Evolutionary conservation across 2,329 filamentous ascomycete species (phyloP).

Genomic region (Orbilia ellipsospora): DNA sequence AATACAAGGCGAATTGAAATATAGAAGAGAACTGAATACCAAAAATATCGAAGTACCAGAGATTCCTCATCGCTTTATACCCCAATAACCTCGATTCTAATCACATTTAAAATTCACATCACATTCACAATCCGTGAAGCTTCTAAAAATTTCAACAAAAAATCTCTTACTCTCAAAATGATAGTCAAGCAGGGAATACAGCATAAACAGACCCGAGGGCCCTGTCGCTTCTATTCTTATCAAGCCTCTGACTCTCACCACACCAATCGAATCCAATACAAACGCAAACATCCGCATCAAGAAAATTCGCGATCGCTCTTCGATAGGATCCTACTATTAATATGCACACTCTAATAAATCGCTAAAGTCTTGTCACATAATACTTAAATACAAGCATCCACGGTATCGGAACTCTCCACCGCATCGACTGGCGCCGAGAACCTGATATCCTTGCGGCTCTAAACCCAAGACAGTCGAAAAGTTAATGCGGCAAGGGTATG

Average conservation of each 20-base stretch:
- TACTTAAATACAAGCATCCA: not conserved
- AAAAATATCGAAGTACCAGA: not conserved
- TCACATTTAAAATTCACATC: not conserved
- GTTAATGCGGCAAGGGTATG: not conserved
- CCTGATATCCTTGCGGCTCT: slow-evolving; percentile 3
- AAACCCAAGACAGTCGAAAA: not conserved
- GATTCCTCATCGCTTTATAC: slow-evolving; percentile 21
- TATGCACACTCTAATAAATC: too few species aligned
- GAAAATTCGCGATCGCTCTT: not conserved
- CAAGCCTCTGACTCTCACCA: not conserved
- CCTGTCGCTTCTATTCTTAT: slow-evolving; percentile 30
- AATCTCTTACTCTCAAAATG: not conserved
- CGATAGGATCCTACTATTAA: not conserved
- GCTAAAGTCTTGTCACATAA: too few species aligned
- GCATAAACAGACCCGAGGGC: not conserved
- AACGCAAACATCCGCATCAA: not conserved
- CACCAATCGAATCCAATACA: not conserved
- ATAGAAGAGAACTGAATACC: not conserved
- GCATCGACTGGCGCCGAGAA: slow-evolving; percentile 9
- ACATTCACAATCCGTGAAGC: slow-evolving; percentile 9
- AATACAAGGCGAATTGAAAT: not conserved
- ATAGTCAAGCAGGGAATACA: not conserved
- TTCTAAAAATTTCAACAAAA: slow-evolving; percentile 41
- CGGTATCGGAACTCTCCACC: slow-evolving; percentile 1
- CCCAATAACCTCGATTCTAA: not conserved